Conservation (phyloP, 2,329 filamentous ascomycete species). For the Harringtonia aguacate region DNA sequence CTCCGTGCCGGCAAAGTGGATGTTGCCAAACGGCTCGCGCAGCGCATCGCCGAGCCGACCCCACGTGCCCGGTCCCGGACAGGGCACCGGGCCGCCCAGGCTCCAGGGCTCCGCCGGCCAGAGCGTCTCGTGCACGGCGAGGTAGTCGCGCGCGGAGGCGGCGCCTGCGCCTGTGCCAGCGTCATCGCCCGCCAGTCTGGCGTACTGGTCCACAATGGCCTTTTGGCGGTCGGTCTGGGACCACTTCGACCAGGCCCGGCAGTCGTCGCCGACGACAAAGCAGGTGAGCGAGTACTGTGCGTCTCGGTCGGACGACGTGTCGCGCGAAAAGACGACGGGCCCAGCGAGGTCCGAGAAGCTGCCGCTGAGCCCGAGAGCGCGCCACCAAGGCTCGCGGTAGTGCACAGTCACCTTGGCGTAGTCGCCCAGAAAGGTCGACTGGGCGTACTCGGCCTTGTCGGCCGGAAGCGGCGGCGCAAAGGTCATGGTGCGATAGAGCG, state of each 20-base stretch:
- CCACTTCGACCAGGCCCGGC: neutral
- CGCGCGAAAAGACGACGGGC: neutral
- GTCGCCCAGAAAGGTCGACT: constrained; percentile 29
- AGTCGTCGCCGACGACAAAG: neutral
- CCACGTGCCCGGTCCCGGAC: constrained; percentile 1
- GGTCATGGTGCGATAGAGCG: constrained; percentile 30
- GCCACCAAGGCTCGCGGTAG: constrained; percentile 28
- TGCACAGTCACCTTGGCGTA: constrained; percentile 39
- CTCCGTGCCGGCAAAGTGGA: constrained; percentile 41
- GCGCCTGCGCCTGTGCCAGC: no score
- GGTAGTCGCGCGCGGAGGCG: neutral
- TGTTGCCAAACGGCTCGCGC: constrained; percentile 22
- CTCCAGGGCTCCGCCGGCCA: neutral
- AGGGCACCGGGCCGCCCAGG: constrained; percentile 1
- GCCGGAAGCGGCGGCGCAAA: constrained; percentile 36
- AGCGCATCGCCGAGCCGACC: constrained; percentile 13
- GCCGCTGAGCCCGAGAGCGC: constrained; percentile 14
- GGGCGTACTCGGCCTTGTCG: constrained; percentile 23
- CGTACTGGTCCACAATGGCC: neutral
- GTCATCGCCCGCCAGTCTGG: neutral
- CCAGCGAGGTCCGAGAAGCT: neutral
- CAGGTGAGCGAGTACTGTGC: neutral
- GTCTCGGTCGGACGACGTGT: neutral
- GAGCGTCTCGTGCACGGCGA: neutral
- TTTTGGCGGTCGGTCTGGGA: neutral